Percentiles rank a stretch among this genome's conserved stretches.
Conservation (phyloP, 2,329 filamentous ascomycete species). For the Fusarium concolor region DNA sequence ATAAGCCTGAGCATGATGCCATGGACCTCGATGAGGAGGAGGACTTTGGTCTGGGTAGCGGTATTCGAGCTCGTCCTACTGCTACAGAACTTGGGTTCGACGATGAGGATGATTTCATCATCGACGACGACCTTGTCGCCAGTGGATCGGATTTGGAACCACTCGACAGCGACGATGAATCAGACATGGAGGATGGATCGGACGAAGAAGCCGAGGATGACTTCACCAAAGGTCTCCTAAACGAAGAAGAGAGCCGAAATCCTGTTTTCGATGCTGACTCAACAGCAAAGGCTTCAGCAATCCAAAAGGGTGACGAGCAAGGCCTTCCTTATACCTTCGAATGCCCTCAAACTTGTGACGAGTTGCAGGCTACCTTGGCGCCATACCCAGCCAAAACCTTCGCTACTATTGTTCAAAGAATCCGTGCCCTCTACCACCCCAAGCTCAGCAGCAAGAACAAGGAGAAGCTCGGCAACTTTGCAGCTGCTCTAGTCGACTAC, state of each 20-base stretch:
- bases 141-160: slow-evolving; percentile 78
- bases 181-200: slow-evolving; percentile 58
- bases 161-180: slow-evolving; percentile 65
- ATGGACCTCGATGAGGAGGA: slow-evolving; percentile 58
- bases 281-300: slow-evolving; percentile 41
- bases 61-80: slow-evolving; percentile 67
- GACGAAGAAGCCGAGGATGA: slow-evolving; percentile 63
- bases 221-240: slow-evolving; percentile 76
- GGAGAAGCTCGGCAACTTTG: slow-evolving; percentile 77
- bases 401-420: slow-evolving; percentile 85
- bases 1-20: slow-evolving; percentile 52
- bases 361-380: slow-evolving; percentile 76
- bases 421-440: slow-evolving; percentile 91
- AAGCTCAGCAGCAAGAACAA: slow-evolving; percentile 89
- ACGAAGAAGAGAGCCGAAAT: slow-evolving; percentile 66
- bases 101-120: slow-evolving; percentile 92
- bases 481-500: slow-evolving; percentile 73
- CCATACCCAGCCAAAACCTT: slow-evolving; percentile 72
- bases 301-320: slow-evolving; percentile 59
- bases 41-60: slow-evolving; percentile 69
- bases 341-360: slow-evolving; percentile 82
- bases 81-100: slow-evolving; percentile 78
- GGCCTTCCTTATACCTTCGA: slow-evolving; percentile 85
- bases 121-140: slow-evolving; percentile 89
- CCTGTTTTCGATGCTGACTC: slow-evolving; percentile 63